Evolutionary conservation across 805 yeast genomes (phyloP).

Genomic region (Brettanomyces bruxellensis): DNA sequence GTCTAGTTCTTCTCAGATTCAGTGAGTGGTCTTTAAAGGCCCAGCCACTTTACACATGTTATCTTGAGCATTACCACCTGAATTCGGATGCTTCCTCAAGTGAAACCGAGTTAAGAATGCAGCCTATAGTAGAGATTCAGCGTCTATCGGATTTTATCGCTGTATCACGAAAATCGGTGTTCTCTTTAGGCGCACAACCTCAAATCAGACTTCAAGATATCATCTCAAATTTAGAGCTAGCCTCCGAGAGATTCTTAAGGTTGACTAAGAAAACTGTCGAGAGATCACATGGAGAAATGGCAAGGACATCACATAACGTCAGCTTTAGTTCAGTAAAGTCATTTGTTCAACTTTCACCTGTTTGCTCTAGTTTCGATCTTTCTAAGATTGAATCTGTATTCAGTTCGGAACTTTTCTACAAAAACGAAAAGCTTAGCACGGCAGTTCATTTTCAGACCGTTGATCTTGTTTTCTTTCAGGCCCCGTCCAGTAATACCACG

Average conservation of each 20-base stretch:
- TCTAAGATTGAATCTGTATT: conserved; percentile 3
- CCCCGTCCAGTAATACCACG: neutral
- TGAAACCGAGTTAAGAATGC: conserved; percentile 21
- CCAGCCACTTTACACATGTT: conserved; percentile 13
- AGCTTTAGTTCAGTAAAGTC: conserved; percentile 18
- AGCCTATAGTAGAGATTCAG: conserved; percentile 24
- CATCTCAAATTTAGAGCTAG: conserved; percentile 17
- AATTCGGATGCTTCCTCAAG: conserved; percentile 16
- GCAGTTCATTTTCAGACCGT: conserved; percentile 14
- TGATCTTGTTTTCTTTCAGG: conserved; percentile 11
- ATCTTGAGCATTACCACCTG: conserved; percentile 14
- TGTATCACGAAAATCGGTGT: conserved; percentile 13
- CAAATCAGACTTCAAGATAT: conserved; percentile 10
- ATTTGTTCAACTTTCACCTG: conserved; percentile 9
- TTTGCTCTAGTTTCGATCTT: conserved; percentile 13
- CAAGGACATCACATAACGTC: conserved; percentile 8
- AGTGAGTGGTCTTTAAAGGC: conserved; percentile 19
- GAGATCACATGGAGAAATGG: conserved; percentile 17
- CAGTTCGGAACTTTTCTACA: conserved; percentile 18
- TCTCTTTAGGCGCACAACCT: conserved; percentile 11
- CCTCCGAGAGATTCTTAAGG: conserved; percentile 11
- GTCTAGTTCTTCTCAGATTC: conserved; percentile 7
- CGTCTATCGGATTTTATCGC: conserved; percentile 16
- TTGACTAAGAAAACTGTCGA: conserved; percentile 12
- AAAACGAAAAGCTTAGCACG: conserved; percentile 14